phyloP scores from a whole-genome alignment of 345 rosid species.

The Pistacia atlantica region DNA sequence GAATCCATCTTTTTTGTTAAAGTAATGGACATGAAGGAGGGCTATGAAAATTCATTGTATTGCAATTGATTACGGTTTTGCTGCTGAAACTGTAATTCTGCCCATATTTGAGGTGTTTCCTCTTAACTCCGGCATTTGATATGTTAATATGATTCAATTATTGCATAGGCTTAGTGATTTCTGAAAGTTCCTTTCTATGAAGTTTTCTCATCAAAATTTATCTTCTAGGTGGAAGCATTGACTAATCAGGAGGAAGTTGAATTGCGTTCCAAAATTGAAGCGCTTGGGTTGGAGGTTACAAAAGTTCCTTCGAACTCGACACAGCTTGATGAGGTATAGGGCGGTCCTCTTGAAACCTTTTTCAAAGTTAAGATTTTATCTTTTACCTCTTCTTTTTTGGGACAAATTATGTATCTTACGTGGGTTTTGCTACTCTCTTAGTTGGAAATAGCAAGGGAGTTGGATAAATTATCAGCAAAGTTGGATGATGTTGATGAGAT shows the following conservation, averaged over 20 bases:
- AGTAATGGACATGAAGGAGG: too few species aligned
- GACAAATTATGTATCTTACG: background rate
- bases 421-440: slow-evolving; percentile 17
- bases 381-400: background rate
- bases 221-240: slow-evolving; percentile 64
- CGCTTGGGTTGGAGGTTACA: slow-evolving; percentile 77
- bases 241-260: slow-evolving; percentile 84
- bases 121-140: background rate
- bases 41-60: too few species aligned
- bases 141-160: too few species aligned
- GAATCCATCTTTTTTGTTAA: too few species aligned
- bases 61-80: too few species aligned
- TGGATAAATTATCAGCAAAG: slow-evolving; percentile 81
- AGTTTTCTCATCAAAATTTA: background rate
- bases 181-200: background rate
- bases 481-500: slow-evolving; percentile 79
- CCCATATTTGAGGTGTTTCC: background rate
- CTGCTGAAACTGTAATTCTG: too few species aligned
- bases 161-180: too few species aligned
- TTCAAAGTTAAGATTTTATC: background rate
- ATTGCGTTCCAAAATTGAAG: slow-evolving; percentile 83
- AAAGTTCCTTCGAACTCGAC: slow-evolving; percentile 69
- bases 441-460: slow-evolving; percentile 79
- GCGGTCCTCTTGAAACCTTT: background rate
- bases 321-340: slow-evolving; percentile 56